Percentiles rank a stretch among this genome's conserved stretches.
These are phyloP conservation scores for Suillus tomentosus DNA, from an alignment of 768 basidiomycete species.

Conservation along the genomic window DNA sequence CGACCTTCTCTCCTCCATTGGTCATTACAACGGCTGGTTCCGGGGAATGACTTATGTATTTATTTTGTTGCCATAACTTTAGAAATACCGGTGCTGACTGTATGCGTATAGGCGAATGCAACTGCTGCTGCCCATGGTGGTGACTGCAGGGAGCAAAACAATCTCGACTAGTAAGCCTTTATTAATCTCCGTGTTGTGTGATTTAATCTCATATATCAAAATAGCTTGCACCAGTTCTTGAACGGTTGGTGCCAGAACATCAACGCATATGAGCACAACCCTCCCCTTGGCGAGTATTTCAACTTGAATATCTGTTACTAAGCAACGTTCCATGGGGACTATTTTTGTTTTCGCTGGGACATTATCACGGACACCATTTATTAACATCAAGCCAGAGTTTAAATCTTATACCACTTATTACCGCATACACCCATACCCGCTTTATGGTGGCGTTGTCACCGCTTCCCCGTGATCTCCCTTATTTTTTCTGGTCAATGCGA, in stretches of 20 bases:
- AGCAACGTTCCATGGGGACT: conserved; percentile 3
- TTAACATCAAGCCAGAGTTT: neutral
- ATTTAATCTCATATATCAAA: conserved; percentile 5
- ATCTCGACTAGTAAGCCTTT: conserved; percentile 76
- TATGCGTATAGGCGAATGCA: conserved; percentile 44
- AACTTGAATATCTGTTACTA: conserved; percentile 50
- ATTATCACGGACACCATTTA: neutral
- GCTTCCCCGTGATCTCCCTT: conserved; percentile 2
- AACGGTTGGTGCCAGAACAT: conserved; percentile 73
- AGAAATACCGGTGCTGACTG: neutral
- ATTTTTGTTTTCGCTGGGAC: neutral
- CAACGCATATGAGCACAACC: conserved; percentile 46
- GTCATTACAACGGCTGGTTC: conserved; percentile 78
- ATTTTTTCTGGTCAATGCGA: conserved; percentile 8
- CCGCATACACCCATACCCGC: neutral
- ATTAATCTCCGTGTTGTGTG: neutral
- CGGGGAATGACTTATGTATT: conserved; percentile 57
- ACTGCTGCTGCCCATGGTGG: conserved; percentile 53
- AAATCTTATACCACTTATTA: neutral
- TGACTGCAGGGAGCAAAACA: conserved; percentile 79
- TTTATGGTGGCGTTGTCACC: neutral
- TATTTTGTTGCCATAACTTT: conserved; percentile 19
- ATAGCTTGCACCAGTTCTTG: conserved; percentile 65
- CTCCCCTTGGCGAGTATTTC: conserved; percentile 63
- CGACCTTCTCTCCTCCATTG: conserved; percentile 59